Conservation (phyloP, 495 filamentous ascomycete genomes). For the Extremus antarcticus region DNA sequence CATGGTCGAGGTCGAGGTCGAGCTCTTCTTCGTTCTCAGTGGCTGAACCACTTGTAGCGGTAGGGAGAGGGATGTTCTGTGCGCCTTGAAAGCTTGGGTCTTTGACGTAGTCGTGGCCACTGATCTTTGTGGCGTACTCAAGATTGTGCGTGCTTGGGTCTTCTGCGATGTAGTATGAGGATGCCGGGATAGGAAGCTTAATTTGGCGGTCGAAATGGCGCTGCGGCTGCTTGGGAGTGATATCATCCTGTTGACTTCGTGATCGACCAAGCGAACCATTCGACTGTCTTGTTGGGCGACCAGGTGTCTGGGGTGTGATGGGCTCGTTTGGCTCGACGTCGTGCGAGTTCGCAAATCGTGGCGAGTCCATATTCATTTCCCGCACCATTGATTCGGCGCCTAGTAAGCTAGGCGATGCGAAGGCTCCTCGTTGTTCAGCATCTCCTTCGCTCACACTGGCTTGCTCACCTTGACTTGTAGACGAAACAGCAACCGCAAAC, state of each 20-base stretch:
- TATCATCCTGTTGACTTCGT: constrained; percentile 4
- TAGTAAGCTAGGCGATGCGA: constrained; percentile 42
- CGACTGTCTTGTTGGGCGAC: constrained; percentile 10
- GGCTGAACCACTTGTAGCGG: constrained; percentile 4
- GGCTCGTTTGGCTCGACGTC: constrained; percentile 21
- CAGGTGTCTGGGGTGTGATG: constrained; percentile 29
- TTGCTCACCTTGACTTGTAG: neutral
- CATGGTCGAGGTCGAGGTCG: neutral
- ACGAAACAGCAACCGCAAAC: constrained; percentile 16
- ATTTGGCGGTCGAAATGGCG: constrained; percentile 27
- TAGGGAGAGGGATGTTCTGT: constrained; percentile 12
- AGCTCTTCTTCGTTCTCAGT: neutral
- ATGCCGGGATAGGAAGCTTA: constrained; percentile 26
- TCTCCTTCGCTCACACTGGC: neutral
- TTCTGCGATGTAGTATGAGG: constrained; percentile 28
- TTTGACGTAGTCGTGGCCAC: constrained; percentile 23
- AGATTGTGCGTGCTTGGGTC: constrained; percentile 27
- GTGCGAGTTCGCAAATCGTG: constrained; percentile 24
- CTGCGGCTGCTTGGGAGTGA: constrained; percentile 22
- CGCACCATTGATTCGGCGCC: constrained; percentile 58
- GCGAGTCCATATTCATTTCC: constrained; percentile 57
- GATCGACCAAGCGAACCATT: constrained; percentile 3
- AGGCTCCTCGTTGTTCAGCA: constrained; percentile 6
- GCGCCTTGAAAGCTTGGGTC: constrained; percentile 3
- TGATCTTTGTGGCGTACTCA: constrained; percentile 28